Base-by-base conservation (phyloP, 2,329 filamentous ascomycete genomes). In the Juglanconis sp. region DNA sequence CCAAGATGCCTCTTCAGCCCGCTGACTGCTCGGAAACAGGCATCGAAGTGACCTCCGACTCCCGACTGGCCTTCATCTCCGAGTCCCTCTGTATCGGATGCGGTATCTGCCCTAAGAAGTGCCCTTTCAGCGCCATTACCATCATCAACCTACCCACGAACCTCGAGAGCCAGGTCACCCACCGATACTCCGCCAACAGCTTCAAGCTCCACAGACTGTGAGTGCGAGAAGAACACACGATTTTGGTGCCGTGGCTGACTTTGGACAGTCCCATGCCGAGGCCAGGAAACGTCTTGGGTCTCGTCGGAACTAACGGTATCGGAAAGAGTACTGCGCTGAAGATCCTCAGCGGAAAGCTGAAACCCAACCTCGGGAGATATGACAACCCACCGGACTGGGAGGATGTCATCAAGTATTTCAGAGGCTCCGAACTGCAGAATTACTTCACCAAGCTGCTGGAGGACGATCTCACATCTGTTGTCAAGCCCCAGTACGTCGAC, bases 91-190 rank as follows among this genome's bases (percentile, higher is more conserved):
- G 94, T 76, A 97, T 98, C 71, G 95, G 95, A 77, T 99, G 96
- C 74, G 96, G 95, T 88, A 99, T 99, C 80, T 99, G 96, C 77
- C 92, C 94, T 49, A 99, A 99, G 83, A 98, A 98, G 78, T 99
- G 95, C 77, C 95, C 95, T 15, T 99, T 99, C 78, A 90, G 93
- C 73, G 95, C 95, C 70, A 99, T 99, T 79, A 96, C 94, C 76
- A 99, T 99, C 77, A 99, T 99, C 92, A 99, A 99, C 82, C 81
- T 99, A 83, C 95, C 96, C 69, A 99, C 95, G 75, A 99, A 99
- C 79, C 89, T 99, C 77, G 95, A 99, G 78, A 96, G 90, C 67
- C 91, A 98, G 76, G 92, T 99, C 72, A 98, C 95, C 68, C 96
- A 99, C 77, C 90, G 95, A 74, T 99, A 99, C 82, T 96, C 94